Percentiles rank a stretch among this genome's conserved stretches.
Conservation (phyloP, 306 rosid genomes). For the Lathyrus sativus region DNA sequence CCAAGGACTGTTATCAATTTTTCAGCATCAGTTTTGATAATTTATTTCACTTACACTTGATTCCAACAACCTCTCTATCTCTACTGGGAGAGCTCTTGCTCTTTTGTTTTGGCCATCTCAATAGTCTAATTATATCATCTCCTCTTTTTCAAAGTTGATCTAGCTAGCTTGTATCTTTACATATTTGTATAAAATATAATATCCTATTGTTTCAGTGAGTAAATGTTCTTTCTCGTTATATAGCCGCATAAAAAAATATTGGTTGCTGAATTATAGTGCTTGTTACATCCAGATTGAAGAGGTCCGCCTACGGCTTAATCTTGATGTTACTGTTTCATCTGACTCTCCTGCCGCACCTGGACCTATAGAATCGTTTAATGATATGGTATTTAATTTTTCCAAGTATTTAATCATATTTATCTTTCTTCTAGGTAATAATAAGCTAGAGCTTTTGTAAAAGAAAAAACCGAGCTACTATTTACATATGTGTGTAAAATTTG, state of each 20-base stretch:
- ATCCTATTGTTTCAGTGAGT: background rate
- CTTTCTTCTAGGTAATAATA: constrained; percentile 13
- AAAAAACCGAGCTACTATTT: constrained; percentile 6
- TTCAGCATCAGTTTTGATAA: background rate
- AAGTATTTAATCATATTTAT: background rate
- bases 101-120: background rate
- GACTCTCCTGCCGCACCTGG: constrained; percentile 71
- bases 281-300: constrained; percentile 66
- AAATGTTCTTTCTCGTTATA: constrained; percentile 11
- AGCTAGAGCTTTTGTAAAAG: background rate
- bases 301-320: constrained; percentile 69
- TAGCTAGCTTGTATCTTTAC: background rate
- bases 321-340: constrained; percentile 62
- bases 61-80: background rate
- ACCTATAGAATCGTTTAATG: constrained; percentile 77
- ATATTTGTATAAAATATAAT: constrained; percentile 2
- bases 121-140: too few species aligned
- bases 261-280: constrained; percentile 24
- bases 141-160: constrained; percentile 14
- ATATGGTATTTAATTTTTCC: constrained; percentile 55
- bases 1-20: background rate
- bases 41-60: background rate
- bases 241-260: background rate
- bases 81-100: background rate
- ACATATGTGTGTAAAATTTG: constrained; percentile 3